A percentile compares a stretch with the other conserved stretches of the same genome.
Evolutionary conservation across 2,329 filamentous ascomycete genomes (phyloP).

Genomic region (Thielaviopsis punctulata): DNA sequence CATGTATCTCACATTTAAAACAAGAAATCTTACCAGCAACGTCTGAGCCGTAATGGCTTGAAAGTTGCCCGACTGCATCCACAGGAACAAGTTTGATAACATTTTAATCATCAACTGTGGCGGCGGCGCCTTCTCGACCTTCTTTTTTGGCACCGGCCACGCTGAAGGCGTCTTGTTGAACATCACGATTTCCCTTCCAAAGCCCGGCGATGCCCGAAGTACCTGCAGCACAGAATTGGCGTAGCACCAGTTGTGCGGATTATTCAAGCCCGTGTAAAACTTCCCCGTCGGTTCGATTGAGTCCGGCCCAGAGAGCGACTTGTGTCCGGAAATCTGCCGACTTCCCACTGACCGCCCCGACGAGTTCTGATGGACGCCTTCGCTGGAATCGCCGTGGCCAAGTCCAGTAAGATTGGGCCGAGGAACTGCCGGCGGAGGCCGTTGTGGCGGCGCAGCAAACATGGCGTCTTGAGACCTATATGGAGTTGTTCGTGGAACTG

Average conservation of each 20-base stretch:
- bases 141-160: constrained; percentile 52
- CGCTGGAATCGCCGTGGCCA: constrained; percentile 5
- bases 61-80: constrained; percentile 36
- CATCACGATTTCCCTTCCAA: constrained; percentile 48
- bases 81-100: constrained; percentile 40
- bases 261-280: constrained; percentile 48
- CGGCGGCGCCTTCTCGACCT: constrained; percentile 33
- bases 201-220: constrained; percentile 53
- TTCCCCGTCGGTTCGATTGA: constrained; percentile 22
- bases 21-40: constrained; percentile 32
- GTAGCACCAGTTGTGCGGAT: constrained; percentile 74
- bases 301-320: constrained; percentile 16
- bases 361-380: constrained; percentile 19
- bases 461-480: constrained; percentile 5
- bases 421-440: constrained; percentile 51
- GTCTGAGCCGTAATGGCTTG: constrained; percentile 34
- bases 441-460: constrained; percentile 12
- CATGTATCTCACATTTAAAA: background rate
- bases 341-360: background rate
- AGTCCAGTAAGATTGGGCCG: constrained; percentile 34
- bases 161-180: constrained; percentile 37
- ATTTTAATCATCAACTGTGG: constrained; percentile 44
- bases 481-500: background rate
- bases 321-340: constrained; percentile 15
- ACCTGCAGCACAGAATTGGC: constrained; percentile 84